Evolutionary conservation across 495 filamentous ascomycete genomes (phyloP).

Genomic region (Hypoxylon fragiforme): DNA sequence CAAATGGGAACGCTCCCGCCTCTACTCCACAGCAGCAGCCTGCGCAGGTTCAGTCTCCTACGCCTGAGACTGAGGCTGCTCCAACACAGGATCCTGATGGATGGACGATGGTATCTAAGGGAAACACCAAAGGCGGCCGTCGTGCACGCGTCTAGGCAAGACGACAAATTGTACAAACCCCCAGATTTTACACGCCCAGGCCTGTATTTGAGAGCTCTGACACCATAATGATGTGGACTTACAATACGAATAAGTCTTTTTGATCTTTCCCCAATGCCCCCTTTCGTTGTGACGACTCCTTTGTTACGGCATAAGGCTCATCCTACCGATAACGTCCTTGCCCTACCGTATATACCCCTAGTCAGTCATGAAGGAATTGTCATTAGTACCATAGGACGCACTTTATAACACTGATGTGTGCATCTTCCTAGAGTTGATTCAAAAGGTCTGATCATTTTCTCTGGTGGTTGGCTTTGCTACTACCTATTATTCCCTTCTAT

Average conservation of each 20-base stretch:
- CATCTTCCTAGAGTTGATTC: too few relatives aligned
- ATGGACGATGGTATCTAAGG: conserved; percentile 74
- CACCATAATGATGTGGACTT: conserved; percentile 27
- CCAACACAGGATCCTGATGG: conserved; percentile 64
- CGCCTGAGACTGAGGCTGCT: conserved; percentile 27
- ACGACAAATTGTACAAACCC: conserved; percentile 29
- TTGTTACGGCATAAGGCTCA: conserved; percentile 6
- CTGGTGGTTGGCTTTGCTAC: too few relatives aligned
- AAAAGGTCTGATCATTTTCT: too few relatives aligned
- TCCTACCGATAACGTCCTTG: conserved; percentile 5
- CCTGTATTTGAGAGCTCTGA: conserved; percentile 22
- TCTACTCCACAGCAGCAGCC: conserved; percentile 35
- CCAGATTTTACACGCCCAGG: conserved; percentile 31
- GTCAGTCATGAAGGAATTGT: background rate
- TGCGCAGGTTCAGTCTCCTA: conserved; percentile 36
- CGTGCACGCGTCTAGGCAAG: conserved; percentile 31
- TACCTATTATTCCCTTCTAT: too few relatives aligned
- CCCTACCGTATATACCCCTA: conserved; percentile 21
- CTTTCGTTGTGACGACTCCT: conserved; percentile 26
- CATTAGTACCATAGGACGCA: conserved; percentile 4
- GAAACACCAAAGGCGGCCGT: conserved; percentile 50
- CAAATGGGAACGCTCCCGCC: conserved; percentile 46
- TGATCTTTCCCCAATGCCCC: conserved; percentile 12
- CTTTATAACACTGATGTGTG: background rate
- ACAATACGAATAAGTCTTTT: conserved; percentile 29